Percentiles rank a stretch among this genome's conserved stretches.
Conservation (phyloP, 2,329 filamentous ascomycete species). For the Colletotrichum lentis region DNA sequence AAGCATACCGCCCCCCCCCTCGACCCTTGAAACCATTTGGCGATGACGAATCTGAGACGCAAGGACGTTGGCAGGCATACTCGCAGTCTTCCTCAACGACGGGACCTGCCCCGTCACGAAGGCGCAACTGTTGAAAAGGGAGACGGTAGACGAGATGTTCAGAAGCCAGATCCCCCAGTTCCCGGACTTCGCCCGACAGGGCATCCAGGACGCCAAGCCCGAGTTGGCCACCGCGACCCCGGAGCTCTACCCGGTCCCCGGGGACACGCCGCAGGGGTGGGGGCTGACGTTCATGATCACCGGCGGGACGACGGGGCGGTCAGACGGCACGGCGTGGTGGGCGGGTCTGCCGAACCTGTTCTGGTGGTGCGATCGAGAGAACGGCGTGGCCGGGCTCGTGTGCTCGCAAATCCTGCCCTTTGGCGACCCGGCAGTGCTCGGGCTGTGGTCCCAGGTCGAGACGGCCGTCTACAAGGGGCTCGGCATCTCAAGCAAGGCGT, state of each 20-base stretch:
- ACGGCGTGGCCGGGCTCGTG: constrained; percentile 63
- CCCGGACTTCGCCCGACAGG: constrained; percentile 60
- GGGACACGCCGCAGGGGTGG: constrained; percentile 68
- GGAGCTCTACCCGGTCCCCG: constrained; percentile 58
- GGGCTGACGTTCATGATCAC: constrained; percentile 65
- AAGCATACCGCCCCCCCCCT: constrained; percentile 18
- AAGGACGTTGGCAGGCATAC: constrained; percentile 55
- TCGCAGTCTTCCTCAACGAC: constrained; percentile 70
- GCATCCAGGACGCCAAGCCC: constrained; percentile 57
- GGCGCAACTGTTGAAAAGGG: constrained; percentile 59
- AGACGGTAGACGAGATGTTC: constrained; percentile 71
- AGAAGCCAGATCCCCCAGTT: constrained; percentile 67
- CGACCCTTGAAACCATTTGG: too few species aligned
- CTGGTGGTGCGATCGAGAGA: constrained; percentile 70
- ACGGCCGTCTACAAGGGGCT: constrained; percentile 48
- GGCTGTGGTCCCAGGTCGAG: constrained; percentile 53
- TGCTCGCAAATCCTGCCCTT: constrained; percentile 62
- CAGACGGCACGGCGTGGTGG: constrained; percentile 62
- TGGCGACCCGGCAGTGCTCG: constrained; percentile 52
- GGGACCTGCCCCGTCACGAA: constrained; percentile 67
- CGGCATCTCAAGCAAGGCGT: neutral
- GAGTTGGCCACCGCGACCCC: constrained; percentile 55
- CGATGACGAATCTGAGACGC: too few species aligned
- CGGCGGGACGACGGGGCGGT: constrained; percentile 61
- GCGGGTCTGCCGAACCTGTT: constrained; percentile 67